Evolutionary conservation across 2,329 filamentous ascomycete genomes (phyloP).

Genomic region (Penicillium psychrosexuale): DNA sequence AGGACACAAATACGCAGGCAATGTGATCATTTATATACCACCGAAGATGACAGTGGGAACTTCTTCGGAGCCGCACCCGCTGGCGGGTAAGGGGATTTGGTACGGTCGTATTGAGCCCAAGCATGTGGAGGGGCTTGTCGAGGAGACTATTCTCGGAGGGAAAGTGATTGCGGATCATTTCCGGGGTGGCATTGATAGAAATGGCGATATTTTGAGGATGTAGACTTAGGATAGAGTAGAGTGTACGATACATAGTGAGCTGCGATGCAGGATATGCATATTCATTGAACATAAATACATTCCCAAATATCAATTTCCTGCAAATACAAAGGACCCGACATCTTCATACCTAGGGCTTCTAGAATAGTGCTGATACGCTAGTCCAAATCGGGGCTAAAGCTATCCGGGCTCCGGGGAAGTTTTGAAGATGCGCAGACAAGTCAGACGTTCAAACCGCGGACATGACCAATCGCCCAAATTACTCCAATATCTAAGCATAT

Average conservation of each 20-base stretch:
- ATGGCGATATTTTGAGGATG: conserved; percentile 66
- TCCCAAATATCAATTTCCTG: background rate
- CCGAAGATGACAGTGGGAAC: conserved; percentile 29
- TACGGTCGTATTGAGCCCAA: conserved; percentile 76
- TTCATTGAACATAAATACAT: background rate
- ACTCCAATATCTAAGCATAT: background rate
- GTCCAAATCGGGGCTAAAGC: conserved; percentile 19
- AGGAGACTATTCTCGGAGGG: conserved; percentile 81
- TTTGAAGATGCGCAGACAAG: conserved; percentile 13
- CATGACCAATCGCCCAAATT: background rate
- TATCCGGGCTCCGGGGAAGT: conserved; percentile 20
- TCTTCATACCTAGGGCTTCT: background rate
- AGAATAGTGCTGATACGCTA: conserved; percentile 14
- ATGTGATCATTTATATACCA: conserved; percentile 77
- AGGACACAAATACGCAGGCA: conserved; percentile 92
- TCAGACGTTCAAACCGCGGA: background rate
- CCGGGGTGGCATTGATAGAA: conserved; percentile 78
- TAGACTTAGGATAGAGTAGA: conserved; percentile 14
- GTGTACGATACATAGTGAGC: background rate
- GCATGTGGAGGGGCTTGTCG: conserved; percentile 85
- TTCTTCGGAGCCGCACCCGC: conserved; percentile 27
- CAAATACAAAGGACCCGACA: background rate
- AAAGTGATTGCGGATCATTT: conserved; percentile 82
- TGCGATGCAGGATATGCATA: background rate
- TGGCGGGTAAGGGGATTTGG: conserved; percentile 64